Evolutionary conservation across 75 land plant species (phyloP), one percentile per base, ranked within the genome.

Genomic region (Ceratopteris richardii): DNA sequence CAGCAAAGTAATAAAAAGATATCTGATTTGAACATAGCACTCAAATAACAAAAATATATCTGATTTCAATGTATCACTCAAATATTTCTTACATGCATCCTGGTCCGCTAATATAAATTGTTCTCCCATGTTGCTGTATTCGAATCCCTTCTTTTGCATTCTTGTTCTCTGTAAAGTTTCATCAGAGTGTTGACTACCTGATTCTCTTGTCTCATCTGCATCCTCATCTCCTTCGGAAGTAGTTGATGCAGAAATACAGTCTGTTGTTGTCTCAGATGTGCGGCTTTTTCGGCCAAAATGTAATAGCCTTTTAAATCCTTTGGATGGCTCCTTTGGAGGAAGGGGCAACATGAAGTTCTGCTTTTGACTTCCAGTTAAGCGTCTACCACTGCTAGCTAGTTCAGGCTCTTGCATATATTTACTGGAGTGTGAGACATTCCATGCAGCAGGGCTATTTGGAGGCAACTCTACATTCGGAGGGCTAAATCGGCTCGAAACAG

Each of bases 151-250:
- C 13, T 47, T n/a, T 10, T 14, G 31, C 56, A 54, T 54, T 16
- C 31, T 21, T 48, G 0, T 19, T 27, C 22, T 29, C 33, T 22
- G 54, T 19, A n/a, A 47, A 20, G 78, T 29, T 46, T 85, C 84
- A 44, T 85, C 84, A 21, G 77, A 72, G 29, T 65, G 67, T 28
- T 74, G 67, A 43, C 60, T 67, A 11, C 71, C 65, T 24, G 56
- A 60, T 58, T 84, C 80, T 17, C 77, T 61, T 9, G 71, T 78
- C 71, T 82, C 81, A 58, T 83, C 95, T 25, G 80, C 59, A 36
- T 94, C 95, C 60, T 94, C 98, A 64, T 88, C 98, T n/a, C 87
- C 90, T 58, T 88, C 98, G 54, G 93, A 88, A 43, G 94, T 70
- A 17, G 90, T 88, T 25, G 80, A 76, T 6, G 74, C 87, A 47